A percentile compares a stretch with the other conserved stretches of the same genome.
These are phyloP conservation scores for Xylaria sp. DNA, from an alignment of 2,329 filamentous ascomycete genomes.

Conservation along the genomic window DNA sequence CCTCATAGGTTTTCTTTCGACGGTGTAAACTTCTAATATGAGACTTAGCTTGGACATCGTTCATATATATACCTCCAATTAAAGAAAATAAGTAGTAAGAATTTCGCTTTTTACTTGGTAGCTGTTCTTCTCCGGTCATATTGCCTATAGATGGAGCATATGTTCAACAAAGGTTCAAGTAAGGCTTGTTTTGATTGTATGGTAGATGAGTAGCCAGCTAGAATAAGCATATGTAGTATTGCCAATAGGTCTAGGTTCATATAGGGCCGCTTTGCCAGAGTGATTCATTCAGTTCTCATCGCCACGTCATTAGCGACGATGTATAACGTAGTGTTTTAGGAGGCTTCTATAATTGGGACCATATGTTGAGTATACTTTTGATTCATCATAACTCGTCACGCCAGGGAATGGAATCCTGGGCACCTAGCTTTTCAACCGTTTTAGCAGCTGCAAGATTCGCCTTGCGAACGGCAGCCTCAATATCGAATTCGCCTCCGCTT, in stretches of 20 bases:
- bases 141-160: no score
- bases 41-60: no score
- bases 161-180: no score
- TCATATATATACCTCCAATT: no score
- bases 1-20: no score
- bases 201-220: neutral
- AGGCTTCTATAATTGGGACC: neutral
- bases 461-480: conserved; percentile 64
- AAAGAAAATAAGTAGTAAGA: no score
- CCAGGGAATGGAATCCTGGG: conserved; percentile 72
- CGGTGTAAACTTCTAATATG: no score
- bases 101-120: no score
- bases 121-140: no score
- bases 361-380: neutral
- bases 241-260: neutral
- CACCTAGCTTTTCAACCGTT: conserved; percentile 70
- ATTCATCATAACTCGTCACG: conserved; percentile 52
- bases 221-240: neutral
- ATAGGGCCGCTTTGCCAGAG: neutral
- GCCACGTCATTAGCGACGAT: no score
- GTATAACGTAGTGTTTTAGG: no score
- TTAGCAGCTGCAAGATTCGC: conserved; percentile 67
- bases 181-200: no score
- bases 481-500: conserved; percentile 50
- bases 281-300: neutral